These are phyloP conservation scores for Artemisia argyi DNA, from an alignment of 129 eudicot genomes.

Conservation along the genomic window DNA sequence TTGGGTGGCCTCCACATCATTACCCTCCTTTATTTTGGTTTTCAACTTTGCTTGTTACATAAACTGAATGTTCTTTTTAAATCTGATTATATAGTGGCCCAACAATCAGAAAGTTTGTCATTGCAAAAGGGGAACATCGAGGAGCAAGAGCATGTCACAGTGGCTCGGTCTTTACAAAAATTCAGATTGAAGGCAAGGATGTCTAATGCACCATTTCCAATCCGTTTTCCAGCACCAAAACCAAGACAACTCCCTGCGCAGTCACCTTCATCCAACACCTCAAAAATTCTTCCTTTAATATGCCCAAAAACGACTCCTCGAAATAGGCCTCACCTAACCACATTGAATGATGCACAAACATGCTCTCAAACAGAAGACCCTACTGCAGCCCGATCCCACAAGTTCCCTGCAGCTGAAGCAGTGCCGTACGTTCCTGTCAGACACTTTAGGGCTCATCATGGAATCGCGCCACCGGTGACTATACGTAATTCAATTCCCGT, in stretches of 20 bases:
- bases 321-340: conserved; percentile 33
- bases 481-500: conserved; percentile 60
- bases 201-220: conserved; percentile 55
- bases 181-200: conserved; percentile 52
- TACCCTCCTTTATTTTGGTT: too few relatives aligned
- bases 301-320: conserved; percentile 43
- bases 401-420: conserved; percentile 75
- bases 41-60: background rate
- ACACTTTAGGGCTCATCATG: conserved; percentile 47
- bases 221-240: conserved; percentile 54
- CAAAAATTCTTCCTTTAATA: conserved; percentile 74
- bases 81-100: conserved; percentile 46
- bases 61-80: background rate
- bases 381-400: conserved; percentile 33
- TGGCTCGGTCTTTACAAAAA: conserved; percentile 73
- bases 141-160: conserved; percentile 80
- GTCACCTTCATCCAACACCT: conserved; percentile 45
- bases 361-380: conserved; percentile 32
- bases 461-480: conserved; percentile 70
- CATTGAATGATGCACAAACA: conserved; percentile 17
- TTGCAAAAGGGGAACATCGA: conserved; percentile 47
- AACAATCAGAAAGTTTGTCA: conserved; percentile 46
- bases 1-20: too few relatives aligned
- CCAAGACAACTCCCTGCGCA: conserved; percentile 45
- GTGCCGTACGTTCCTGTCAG: conserved; percentile 65